These are phyloP conservation scores for Sisymbrium irio DNA, from an alignment of 345 rosid species.

Conservation along the genomic window DNA sequence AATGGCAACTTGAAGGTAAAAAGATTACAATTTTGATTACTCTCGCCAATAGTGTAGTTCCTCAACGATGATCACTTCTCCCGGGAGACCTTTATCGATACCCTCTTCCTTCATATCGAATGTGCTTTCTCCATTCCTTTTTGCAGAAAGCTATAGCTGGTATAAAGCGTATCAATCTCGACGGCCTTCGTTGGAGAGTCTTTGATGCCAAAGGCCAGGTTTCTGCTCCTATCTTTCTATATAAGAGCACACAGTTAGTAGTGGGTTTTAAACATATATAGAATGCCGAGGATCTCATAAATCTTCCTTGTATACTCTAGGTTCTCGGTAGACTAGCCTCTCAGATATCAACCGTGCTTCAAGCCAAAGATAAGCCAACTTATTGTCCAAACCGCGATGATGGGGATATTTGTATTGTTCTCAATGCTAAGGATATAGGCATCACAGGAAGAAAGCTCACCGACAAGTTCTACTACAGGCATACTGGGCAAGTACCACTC, in stretches of 20 bases:
- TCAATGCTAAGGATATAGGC: slow-evolving; percentile 87
- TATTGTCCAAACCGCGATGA: slow-evolving; percentile 87
- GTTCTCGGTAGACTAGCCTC: slow-evolving; percentile 98
- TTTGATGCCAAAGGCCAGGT: slow-evolving; percentile 99
- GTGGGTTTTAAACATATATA: too few species aligned
- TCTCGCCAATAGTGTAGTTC: too few species aligned
- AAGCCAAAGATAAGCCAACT: slow-evolving; percentile 97
- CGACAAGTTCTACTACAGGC: slow-evolving; percentile 86
- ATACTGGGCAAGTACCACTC: slow-evolving; percentile 71
- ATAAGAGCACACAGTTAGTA: too few species aligned
- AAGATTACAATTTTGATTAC: too few species aligned
- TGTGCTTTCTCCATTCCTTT: not conserved
- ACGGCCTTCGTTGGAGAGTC: slow-evolving; percentile 93
- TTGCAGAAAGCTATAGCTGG: slow-evolving; percentile 96
- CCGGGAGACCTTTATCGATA: too few species aligned
- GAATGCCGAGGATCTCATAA: not conserved
- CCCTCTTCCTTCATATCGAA: not conserved
- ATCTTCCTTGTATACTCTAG: slow-evolving; percentile 28
- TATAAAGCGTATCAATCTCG: slow-evolving; percentile 79
- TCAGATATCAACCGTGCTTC: slow-evolving; percentile 83
- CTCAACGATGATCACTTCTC: too few species aligned
- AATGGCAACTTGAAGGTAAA: slow-evolving; percentile 33
- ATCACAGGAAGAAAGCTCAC: slow-evolving; percentile 93
- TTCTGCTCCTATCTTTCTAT: too few species aligned
- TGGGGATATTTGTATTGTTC: slow-evolving; percentile 95